Evolutionary conservation across 805 yeast genomes (phyloP), one percentile per base, ranked within the genome.

Genomic region (Saccharomycopsis oosterbeekiorum): DNA sequence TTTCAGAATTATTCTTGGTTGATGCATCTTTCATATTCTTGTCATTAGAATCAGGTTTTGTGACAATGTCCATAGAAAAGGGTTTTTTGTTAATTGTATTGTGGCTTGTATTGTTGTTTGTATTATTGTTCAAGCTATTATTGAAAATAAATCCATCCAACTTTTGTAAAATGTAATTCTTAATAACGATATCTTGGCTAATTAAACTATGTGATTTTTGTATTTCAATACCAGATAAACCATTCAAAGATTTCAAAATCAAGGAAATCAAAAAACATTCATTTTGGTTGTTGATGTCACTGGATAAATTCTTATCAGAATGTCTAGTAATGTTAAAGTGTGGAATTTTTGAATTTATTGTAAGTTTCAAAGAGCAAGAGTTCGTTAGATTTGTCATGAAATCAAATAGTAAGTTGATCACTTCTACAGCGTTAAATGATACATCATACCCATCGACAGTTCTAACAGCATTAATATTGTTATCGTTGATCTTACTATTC

Each of bases 371-470:
- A 8, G 65, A 63, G 19, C 60, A 62, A 19, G 62, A 37, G 41
- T 63, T 57, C 11, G 65, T 63, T 17, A 63, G 19, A 36, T 61
- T 61, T 39, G 59, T 39, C 56, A 63, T 55, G 51, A 83, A 74
- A 37, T 75, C 75, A 67, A 81, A 81, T 15, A 83, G 63, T 4
- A 71, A 68, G 43, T 76, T 76, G 1, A 76, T 62, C 6, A 75
- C 40, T 34, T 61, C 63, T 26, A 60, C 53, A 12, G 53, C 15
- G 6, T 47, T 24, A 12, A 47, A 47, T 24, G 53, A 26, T 21
- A 12, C 17, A 12, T 47, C 53, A 21, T 24, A 21, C 1, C 36
- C 6, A 15, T 26, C 21, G n/a, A 47, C 2, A 10, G 34, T 19
- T 2, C 1, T 12, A 12, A 11, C 17, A 5, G 4, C 41, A 14